Evolutionary conservation across 768 basidiomycete species (phyloP), one percentile per base, ranked within the genome.

Genomic region (Sarcodon sp.): DNA sequence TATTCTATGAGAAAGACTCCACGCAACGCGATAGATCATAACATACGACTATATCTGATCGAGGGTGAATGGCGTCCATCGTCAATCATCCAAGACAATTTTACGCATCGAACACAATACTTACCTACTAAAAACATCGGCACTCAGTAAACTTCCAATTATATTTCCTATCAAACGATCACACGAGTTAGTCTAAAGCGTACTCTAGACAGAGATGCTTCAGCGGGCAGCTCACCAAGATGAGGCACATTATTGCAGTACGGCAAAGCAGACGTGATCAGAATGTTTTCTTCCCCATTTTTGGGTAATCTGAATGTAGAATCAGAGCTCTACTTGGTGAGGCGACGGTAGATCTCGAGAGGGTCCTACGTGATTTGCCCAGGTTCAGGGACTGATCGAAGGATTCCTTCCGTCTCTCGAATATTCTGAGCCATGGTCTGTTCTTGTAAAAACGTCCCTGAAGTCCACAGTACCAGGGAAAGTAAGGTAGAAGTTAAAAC

Each of bases 211-310:
- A 51, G 50, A 55, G 46, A 48, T 33, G 11, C 32, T 15, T 16
- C 51, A 39, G 51, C 53, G 31, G 51, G 36, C 43, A 15, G 65
- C 74, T 56, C 60, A 80, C 93, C 92, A 39, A 96, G 76, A 72
- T 97, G 92, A 21, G 94, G 92, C 9, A 96, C 93, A 58, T 97
- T 97, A 64, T 97, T 97, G 64, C 90, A 91, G 60, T 92, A 92
- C 1, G 96, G 96, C 48, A 99, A 68, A 35, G 96, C 93, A 53
- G 91, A 96, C 9, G 96, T 97, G 55, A 99, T 82, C 31, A 99
- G 70, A 38, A 93, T 69, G 60, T 98, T 99, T 48, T 72, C 71
- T 64, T 92, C 83, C 43, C 93, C 94, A 41, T 81, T 74, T 63
- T 83, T 82, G 9, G 96, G 96, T 37, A 83, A 62, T 44, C 82